phyloP scores from a whole-genome alignment of 139 green algal genomes.

The Zygnema cylindricum region DNA sequence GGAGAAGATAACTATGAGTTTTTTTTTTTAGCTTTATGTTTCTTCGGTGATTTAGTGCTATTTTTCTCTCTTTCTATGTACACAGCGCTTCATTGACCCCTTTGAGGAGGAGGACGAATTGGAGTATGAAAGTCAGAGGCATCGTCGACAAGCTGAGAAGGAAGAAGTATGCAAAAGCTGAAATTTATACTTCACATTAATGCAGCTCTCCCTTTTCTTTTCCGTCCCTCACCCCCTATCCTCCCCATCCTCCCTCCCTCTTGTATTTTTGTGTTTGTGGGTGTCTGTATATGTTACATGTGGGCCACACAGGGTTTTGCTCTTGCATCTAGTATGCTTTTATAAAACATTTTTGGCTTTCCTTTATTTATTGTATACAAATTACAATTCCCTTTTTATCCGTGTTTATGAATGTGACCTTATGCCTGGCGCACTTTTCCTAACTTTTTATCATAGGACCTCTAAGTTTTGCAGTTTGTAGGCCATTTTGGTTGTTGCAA shows the following conservation, averaged over 20 bases:
- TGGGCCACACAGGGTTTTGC: no score
- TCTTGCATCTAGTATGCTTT: no score
- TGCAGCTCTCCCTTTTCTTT: background rate
- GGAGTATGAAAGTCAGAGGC: constrained; percentile 61
- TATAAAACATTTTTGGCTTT: no score
- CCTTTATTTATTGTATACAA: no score
- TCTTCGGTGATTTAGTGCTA: no score
- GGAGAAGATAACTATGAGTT: no score
- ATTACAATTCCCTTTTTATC: no score
- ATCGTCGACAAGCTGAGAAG: constrained; percentile 17
- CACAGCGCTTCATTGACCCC: constrained; percentile 30
- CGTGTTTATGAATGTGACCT: no score
- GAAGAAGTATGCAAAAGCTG: constrained; percentile 42
- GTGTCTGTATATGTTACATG: no score
- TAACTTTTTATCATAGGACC: background rate
- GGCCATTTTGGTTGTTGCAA: background rate
- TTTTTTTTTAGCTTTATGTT: no score
- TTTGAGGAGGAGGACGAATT: constrained; percentile 32
- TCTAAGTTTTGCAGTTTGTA: constrained; percentile 1
- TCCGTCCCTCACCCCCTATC: background rate
- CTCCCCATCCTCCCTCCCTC: background rate
- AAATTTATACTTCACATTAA: background rate
- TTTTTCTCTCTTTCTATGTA: background rate
- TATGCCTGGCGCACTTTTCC: no score
- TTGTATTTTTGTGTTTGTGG: no score